Conservation (phyloP, 2,329 filamentous ascomycete genomes). For the Aureobasidium subglaciale region DNA sequence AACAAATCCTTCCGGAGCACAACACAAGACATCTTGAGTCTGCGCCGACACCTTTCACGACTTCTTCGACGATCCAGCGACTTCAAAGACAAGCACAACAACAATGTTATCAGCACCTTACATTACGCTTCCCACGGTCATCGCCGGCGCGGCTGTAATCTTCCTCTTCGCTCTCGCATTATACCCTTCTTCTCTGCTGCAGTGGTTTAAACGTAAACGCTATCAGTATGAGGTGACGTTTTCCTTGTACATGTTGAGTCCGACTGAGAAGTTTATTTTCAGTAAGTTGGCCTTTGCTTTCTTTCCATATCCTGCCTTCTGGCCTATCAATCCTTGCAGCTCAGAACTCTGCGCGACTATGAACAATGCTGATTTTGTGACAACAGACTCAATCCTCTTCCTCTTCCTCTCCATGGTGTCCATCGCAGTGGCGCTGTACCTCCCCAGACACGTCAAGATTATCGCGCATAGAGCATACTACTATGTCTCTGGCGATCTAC, state of each 20-base stretch:
- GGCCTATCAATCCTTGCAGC: too few species aligned
- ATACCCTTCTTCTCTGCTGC: slow-evolving; percentile 52
- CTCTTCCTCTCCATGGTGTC: slow-evolving; percentile 79
- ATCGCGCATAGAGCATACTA: slow-evolving; percentile 84
- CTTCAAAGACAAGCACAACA: too few species aligned
- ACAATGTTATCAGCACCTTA: slow-evolving; percentile 10
- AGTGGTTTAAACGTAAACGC: slow-evolving; percentile 89
- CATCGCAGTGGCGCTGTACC: slow-evolving; percentile 83
- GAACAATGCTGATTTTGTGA: background rate
- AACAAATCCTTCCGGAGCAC: background rate
- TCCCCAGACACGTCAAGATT: slow-evolving; percentile 81
- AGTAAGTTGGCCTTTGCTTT: slow-evolving; percentile 54
- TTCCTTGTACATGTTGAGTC: slow-evolving; percentile 93
- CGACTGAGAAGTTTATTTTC: slow-evolving; percentile 93
- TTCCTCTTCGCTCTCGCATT: slow-evolving; percentile 33
- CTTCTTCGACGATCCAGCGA: background rate
- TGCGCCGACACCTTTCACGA: background rate
- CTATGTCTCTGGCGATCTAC: slow-evolving; percentile 75
- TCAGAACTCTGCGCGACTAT: too few species aligned
- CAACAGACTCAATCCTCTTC: slow-evolving; percentile 79
- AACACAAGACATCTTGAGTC: background rate
- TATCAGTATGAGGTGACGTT: slow-evolving; percentile 99
- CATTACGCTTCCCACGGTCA: slow-evolving; percentile 44
- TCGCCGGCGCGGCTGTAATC: slow-evolving; percentile 62
- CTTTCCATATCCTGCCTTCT: background rate